These are phyloP conservation scores for Amylostereum chailletii DNA, from an alignment of 1,284 basidiomycete genomes.

Conservation along the genomic window DNA sequence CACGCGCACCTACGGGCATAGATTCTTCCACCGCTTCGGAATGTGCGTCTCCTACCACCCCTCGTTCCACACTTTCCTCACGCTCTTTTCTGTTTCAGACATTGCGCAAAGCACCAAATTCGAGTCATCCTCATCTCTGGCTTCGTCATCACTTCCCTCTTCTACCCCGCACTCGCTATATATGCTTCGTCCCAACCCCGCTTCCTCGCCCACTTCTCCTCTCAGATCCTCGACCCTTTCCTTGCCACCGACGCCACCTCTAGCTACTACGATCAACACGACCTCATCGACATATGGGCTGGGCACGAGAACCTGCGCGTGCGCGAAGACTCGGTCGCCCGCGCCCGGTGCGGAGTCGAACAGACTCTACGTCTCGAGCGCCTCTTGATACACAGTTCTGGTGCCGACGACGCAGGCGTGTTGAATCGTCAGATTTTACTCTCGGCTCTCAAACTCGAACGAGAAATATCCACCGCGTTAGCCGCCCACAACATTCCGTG, in stretches of 20 bases:
- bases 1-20: conserved; percentile 34
- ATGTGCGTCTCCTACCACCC: conserved; percentile 41
- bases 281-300: conserved; percentile 65
- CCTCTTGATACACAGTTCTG: conserved; percentile 55
- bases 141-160: conserved; percentile 91
- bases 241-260: conserved; percentile 42
- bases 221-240: conserved; percentile 53
- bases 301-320: conserved; percentile 50
- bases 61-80: conserved; percentile 3
- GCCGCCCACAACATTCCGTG: conserved; percentile 36
- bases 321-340: conserved; percentile 61
- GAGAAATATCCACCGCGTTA: conserved; percentile 39
- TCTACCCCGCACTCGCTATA: conserved; percentile 85
- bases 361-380: conserved; percentile 75
- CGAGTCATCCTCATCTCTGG: conserved; percentile 89
- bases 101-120: conserved; percentile 86
- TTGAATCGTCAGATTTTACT: conserved; percentile 52
- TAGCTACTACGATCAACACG: conserved; percentile 44
- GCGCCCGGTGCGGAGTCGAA: conserved; percentile 63
- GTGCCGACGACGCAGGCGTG: conserved; percentile 43
- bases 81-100: conserved; percentile 31
- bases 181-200: conserved; percentile 68
- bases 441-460: conserved; percentile 57
- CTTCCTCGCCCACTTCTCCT: conserved; percentile 48
- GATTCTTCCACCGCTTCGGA: conserved; percentile 64